Evolutionary conservation across 2,329 filamentous ascomycete genomes (phyloP), one percentile per base, ranked within the genome.

Genomic region (Rhinocladiella mackenziei): DNA sequence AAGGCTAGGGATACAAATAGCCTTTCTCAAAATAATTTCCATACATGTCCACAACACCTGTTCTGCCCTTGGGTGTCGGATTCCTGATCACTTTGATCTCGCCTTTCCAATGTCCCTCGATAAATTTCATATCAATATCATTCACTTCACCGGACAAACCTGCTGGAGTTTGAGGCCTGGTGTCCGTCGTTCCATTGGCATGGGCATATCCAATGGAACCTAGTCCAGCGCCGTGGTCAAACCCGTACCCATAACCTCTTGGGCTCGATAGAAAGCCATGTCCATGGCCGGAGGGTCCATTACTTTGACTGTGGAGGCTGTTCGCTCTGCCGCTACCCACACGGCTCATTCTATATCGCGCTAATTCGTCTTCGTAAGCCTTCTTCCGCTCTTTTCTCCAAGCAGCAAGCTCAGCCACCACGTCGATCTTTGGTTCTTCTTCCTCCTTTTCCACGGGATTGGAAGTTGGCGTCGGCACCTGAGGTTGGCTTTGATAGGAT

Each of bases 91-190:
- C 68, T 40, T 75, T 75, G 17, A 82, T 70, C 23, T 77, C 67
- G 4, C 78, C 78, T 20, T 73, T 70, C 78, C 78, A 82, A 51
- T 77, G 70, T 0, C 78, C 78, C 43, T 78, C 74, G 0, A 78
- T 68, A 50, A 64, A 66, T n/a, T 61, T 57, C 2, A 62, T 56
- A 37, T 67, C 55, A 5, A 60, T 48, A 15, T 52, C 30, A 22
- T 40, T 46, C 15, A 44, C 20, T 23, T 46, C 45, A 33, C 25
- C 10, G 5, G 49, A 34, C 23, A 37, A 15, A 3, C 47, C 29
- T 3, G 23, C 43, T 1, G 47, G 13, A 17, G 53, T 55, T 3
- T 51, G 44, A 14, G 55, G 54, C 18, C 50, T 47, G 22, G 30
- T 14, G 9, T 28, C 26, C 14, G 15, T 13, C 3, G 30, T 4